These are phyloP conservation scores for Trichoderma brevicompactum DNA, from an alignment of 2,329 filamentous ascomycete species.

Conservation along the genomic window DNA sequence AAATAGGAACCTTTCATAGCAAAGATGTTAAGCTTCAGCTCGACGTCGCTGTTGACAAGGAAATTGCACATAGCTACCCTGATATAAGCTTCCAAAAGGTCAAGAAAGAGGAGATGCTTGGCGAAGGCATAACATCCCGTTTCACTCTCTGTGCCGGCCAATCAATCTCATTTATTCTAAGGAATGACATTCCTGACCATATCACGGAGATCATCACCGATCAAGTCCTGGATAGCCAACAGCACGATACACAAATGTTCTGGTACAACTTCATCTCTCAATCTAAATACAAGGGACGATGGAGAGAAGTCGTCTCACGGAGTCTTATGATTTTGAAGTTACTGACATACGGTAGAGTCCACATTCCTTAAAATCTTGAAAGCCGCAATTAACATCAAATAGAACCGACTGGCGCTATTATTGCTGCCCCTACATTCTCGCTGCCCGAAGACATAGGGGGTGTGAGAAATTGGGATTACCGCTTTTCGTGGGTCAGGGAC, in stretches of 20 bases:
- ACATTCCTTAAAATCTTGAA: neutral
- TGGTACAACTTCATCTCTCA: slow-evolving; percentile 76
- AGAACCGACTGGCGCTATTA: slow-evolving; percentile 77
- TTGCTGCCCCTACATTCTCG: slow-evolving; percentile 77
- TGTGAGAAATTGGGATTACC: slow-evolving; percentile 69
- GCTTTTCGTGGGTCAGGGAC: slow-evolving; percentile 80
- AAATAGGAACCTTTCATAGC: slow-evolving; percentile 66
- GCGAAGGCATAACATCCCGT: slow-evolving; percentile 65
- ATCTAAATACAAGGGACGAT: slow-evolving; percentile 72
- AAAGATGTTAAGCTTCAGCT: slow-evolving; percentile 65
- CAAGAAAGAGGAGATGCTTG: slow-evolving; percentile 55
- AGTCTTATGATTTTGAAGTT: slow-evolving; percentile 77
- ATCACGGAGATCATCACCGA: slow-evolving; percentile 63
- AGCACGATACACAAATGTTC: slow-evolving; percentile 71
- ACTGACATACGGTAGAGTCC: slow-evolving; percentile 62
- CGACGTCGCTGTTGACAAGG: slow-evolving; percentile 67
- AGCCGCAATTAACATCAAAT: neutral
- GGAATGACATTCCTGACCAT: slow-evolving; percentile 63
- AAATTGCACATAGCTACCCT: slow-evolving; percentile 52
- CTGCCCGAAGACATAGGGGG: slow-evolving; percentile 76
- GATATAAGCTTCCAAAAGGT: slow-evolving; percentile 60
- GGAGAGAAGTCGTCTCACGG: slow-evolving; percentile 71
- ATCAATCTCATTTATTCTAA: slow-evolving; percentile 69
- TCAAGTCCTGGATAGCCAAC: slow-evolving; percentile 61
- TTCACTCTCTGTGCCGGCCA: slow-evolving; percentile 68